Conservation (phyloP, 768 basidiomycete species). For the Boletus subparvulus region DNA sequence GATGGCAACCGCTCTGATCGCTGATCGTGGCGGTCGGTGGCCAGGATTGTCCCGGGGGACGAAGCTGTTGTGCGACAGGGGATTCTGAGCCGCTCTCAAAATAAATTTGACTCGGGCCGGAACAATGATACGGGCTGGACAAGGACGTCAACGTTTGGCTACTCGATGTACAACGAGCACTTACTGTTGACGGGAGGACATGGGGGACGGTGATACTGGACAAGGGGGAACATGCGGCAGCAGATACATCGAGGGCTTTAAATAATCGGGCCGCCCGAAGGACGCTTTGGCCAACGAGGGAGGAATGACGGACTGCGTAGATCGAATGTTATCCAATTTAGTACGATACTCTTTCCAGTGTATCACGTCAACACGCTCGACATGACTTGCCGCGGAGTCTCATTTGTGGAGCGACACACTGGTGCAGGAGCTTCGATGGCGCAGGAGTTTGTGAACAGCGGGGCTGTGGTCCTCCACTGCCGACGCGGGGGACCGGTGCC, state of each 20-base stretch:
- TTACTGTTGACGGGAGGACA: conserved; percentile 24
- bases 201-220: conserved; percentile 8
- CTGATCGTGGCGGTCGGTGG: not conserved
- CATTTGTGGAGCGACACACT: not conserved
- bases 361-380: conserved; percentile 19
- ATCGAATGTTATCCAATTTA: conserved; percentile 19
- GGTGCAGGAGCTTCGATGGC: conserved; percentile 2
- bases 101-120: not conserved
- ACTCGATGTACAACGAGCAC: not conserved
- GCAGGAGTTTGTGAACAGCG: conserved; percentile 6
- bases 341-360: conserved; percentile 29
- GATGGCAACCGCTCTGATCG: conserved; percentile 4
- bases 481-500: conserved; percentile 3
- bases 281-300: conserved; percentile 19
- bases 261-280: conserved; percentile 19
- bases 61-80: not conserved
- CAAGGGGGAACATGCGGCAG: conserved; percentile 5
- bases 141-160: conserved; percentile 1
- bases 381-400: conserved; percentile 6
- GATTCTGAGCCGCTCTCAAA: conserved; percentile 3
- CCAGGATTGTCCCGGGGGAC: conserved; percentile 1
- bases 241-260: conserved; percentile 17
- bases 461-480: conserved; percentile 28
- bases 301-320: conserved; percentile 18
- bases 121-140: conserved; percentile 4